Percentiles rank a stretch among this genome's conserved stretches.
phyloP scores from a whole-genome alignment of 495 filamentous ascomycete genomes.

The Hypomontagnella monticulosa region DNA sequence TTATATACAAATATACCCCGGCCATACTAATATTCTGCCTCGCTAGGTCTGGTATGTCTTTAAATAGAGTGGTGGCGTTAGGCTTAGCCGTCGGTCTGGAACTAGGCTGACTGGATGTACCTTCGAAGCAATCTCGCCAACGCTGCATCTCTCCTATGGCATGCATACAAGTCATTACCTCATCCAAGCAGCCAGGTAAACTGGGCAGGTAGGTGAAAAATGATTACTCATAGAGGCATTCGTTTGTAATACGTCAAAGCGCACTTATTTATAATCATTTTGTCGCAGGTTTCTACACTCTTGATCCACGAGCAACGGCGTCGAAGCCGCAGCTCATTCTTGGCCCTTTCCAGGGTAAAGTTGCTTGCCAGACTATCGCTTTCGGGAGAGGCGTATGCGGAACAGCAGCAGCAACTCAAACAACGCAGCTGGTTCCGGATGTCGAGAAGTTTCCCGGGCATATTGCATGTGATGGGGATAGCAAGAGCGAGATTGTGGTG shows the following conservation, averaged over 20 bases:
- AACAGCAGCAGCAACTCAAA: slow-evolving; percentile 68
- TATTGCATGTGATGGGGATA: slow-evolving; percentile 88
- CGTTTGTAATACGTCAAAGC: not conserved
- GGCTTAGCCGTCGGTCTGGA: not conserved
- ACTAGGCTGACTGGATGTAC: slow-evolving; percentile 6
- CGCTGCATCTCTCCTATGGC: slow-evolving; percentile 84
- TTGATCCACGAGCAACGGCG: slow-evolving; percentile 66
- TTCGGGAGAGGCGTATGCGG: slow-evolving; percentile 88
- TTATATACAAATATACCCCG: slow-evolving; percentile 2
- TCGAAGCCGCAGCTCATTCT: slow-evolving; percentile 69
- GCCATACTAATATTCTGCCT: slow-evolving; percentile 8
- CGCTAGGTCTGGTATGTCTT: slow-evolving; percentile 45
- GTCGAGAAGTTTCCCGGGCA: slow-evolving; percentile 84
- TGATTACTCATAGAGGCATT: not conserved
- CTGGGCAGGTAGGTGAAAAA: slow-evolving; percentile 73
- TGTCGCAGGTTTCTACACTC: slow-evolving; percentile 78
- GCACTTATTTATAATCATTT: slow-evolving; percentile 4
- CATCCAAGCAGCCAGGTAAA: slow-evolving; percentile 76
- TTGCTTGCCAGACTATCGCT: slow-evolving; percentile 85
- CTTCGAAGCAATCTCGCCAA: slow-evolving; percentile 81
- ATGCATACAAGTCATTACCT: slow-evolving; percentile 83
- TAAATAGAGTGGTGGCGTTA: too few species aligned
- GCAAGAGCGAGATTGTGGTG: slow-evolving; percentile 89
- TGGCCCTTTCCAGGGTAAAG: slow-evolving; percentile 88
- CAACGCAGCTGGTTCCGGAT: slow-evolving; percentile 78